Percentiles rank a stretch among this genome's conserved stretches.
These are phyloP conservation scores for Leptographium lundbergii DNA, from an alignment of 2,329 filamentous ascomycete genomes.

Conservation along the genomic window DNA sequence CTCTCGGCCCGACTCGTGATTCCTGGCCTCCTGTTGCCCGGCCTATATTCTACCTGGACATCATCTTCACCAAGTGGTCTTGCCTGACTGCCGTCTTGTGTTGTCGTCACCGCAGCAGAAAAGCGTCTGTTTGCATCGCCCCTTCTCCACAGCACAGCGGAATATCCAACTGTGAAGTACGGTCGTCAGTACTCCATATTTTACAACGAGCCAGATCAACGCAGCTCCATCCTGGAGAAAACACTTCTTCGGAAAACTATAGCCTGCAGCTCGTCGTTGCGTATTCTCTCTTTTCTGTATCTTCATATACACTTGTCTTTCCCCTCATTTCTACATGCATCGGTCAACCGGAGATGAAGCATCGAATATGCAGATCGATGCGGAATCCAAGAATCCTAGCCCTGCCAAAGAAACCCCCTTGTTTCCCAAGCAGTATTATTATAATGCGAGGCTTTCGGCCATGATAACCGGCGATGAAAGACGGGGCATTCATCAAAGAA, in stretches of 20 bases:
- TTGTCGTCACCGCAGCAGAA: neutral
- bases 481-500: neutral
- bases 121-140: neutral
- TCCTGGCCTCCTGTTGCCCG: neutral
- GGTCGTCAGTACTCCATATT: neutral
- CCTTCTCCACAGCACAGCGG: neutral
- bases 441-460: neutral
- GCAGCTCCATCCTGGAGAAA: neutral
- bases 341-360: neutral
- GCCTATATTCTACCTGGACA: neutral
- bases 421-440: neutral
- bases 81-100: neutral
- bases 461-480: neutral
- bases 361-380: neutral
- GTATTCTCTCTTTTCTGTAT: neutral
- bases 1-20: neutral
- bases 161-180: neutral
- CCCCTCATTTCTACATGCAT: neutral
- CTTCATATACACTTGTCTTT: neutral
- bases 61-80: neutral
- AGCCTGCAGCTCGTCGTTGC: neutral
- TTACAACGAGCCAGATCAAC: neutral
- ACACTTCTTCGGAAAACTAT: neutral
- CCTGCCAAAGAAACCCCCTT: neutral
- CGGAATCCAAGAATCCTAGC: neutral